Conservation (phyloP, 352 stramenopile genomes). For the Pythium apleroticum region DNA sequence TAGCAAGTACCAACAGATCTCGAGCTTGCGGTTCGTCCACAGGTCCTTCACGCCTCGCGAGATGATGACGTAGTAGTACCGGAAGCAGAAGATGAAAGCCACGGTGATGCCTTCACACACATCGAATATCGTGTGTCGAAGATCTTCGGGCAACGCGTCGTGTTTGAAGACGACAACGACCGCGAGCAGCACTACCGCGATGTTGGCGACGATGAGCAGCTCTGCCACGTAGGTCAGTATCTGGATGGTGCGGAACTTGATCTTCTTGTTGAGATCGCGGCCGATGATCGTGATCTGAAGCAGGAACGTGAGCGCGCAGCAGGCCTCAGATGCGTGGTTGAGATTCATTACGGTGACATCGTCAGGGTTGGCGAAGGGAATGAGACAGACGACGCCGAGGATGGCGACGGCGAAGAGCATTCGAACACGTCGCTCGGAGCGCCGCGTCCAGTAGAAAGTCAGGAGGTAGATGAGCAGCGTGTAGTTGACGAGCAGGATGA, state of each 20-base stretch:
- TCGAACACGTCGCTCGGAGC: neutral
- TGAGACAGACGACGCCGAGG: neutral
- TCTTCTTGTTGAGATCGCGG: slow-evolving; percentile 32
- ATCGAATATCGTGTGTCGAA: slow-evolving; percentile 23
- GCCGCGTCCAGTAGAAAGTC: slow-evolving; percentile 8
- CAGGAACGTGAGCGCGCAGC: slow-evolving; percentile 22
- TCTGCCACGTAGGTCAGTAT: slow-evolving; percentile 15
- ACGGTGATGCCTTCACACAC: slow-evolving; percentile 29
- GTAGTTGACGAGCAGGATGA: slow-evolving; percentile 16
- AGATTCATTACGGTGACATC: neutral
- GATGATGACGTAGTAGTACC: slow-evolving; percentile 37
- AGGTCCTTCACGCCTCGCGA: slow-evolving; percentile 12
- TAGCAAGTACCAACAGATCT: slow-evolving; percentile 34
- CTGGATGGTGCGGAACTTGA: slow-evolving; percentile 28
- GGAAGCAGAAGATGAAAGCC: slow-evolving; percentile 36
- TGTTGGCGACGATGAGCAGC: slow-evolving; percentile 23
- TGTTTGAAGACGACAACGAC: slow-evolving; percentile 14
- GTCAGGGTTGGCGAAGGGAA: slow-evolving; percentile 12
- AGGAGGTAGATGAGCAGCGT: slow-evolving; percentile 15
- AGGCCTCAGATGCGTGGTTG: slow-evolving; percentile 17
- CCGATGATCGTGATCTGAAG: slow-evolving; percentile 42
- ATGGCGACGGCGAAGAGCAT: neutral
- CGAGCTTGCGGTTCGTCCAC: slow-evolving; percentile 25
- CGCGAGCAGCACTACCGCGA: slow-evolving; percentile 19
- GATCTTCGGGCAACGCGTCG: slow-evolving; percentile 16